Evolutionary conservation across 768 basidiomycete genomes (phyloP).

Genomic region (Mycena olivaceomarginata): DNA sequence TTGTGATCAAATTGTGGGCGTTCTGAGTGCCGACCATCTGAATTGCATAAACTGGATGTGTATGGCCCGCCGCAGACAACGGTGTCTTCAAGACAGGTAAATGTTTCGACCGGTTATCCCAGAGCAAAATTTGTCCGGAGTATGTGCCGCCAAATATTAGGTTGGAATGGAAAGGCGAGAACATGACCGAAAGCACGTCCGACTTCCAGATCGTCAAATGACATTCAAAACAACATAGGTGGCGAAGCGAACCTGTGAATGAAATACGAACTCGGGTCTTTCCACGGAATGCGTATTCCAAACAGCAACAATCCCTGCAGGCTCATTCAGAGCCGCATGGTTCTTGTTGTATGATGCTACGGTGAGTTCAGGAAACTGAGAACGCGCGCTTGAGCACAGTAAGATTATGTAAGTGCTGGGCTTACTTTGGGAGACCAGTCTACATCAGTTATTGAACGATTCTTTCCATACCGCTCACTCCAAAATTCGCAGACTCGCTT

Average conservation of each 20-base stretch:
- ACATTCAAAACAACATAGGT: slow-evolving; percentile 9
- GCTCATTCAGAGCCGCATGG: slow-evolving; percentile 93
- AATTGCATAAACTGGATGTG: slow-evolving; percentile 99
- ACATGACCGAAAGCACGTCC: slow-evolving; percentile 96
- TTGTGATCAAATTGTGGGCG: slow-evolving; percentile 97
- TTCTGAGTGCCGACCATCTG: slow-evolving; percentile 99
- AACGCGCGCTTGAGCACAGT: neutral
- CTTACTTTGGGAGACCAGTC: slow-evolving; percentile 98
- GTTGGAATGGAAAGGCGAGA: slow-evolving; percentile 98
- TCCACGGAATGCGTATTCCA: slow-evolving; percentile 98
- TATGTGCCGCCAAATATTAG: slow-evolving; percentile 99
- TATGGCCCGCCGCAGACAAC: slow-evolving; percentile 96
- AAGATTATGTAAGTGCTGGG: neutral
- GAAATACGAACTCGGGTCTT: slow-evolving; percentile 98
- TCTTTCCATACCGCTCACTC: slow-evolving; percentile 94
- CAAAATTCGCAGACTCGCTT: slow-evolving; percentile 96
- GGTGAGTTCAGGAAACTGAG: slow-evolving; percentile 94
- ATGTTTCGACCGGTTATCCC: slow-evolving; percentile 98
- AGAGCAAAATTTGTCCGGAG: slow-evolving; percentile 97
- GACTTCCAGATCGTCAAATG: slow-evolving; percentile 74
- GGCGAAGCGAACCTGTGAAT: slow-evolving; percentile 87
- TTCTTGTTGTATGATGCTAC: slow-evolving; percentile 99
- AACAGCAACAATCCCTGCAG: slow-evolving; percentile 96
- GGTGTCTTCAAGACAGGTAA: slow-evolving; percentile 98
- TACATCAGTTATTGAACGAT: slow-evolving; percentile 95